These are phyloP conservation scores for Nicotiana knightiana DNA, from an alignment of 257 asterid genomes.

Conservation along the genomic window DNA sequence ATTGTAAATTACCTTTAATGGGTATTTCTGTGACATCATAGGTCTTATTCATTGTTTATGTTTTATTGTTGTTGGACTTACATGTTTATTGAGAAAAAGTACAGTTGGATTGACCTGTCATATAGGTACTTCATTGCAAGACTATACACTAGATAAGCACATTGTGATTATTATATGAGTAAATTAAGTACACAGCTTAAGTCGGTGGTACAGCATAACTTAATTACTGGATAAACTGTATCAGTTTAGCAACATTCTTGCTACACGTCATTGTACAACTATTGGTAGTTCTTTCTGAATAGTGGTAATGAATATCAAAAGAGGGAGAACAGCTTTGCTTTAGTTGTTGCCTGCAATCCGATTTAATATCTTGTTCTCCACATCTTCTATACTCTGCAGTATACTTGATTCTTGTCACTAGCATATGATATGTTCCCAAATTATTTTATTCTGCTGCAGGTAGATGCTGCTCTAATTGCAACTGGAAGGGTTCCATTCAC, in stretches of 20 bases:
- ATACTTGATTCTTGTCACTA: neutral
- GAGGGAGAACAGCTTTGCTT: neutral
- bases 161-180: neutral
- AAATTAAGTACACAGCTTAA: neutral
- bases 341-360: neutral
- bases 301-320: neutral
- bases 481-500: slow-evolving; percentile 99
- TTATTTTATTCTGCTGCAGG: slow-evolving; percentile 38
- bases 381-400: neutral
- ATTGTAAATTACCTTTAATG: neutral
- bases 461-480: slow-evolving; percentile 97
- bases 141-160: neutral
- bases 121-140: neutral
- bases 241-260: neutral
- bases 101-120: neutral
- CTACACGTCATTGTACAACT: neutral
- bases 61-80: neutral
- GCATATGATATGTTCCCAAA: neutral
- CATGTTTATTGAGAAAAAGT: neutral
- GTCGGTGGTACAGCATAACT: neutral
- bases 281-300: neutral
- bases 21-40: neutral
- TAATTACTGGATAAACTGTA: neutral
- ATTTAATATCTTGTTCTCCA: neutral
- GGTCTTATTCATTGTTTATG: neutral